phyloP scores from a whole-genome alignment of 169 alveolate species.

The Pseudocohnilembus persalinus region DNA sequence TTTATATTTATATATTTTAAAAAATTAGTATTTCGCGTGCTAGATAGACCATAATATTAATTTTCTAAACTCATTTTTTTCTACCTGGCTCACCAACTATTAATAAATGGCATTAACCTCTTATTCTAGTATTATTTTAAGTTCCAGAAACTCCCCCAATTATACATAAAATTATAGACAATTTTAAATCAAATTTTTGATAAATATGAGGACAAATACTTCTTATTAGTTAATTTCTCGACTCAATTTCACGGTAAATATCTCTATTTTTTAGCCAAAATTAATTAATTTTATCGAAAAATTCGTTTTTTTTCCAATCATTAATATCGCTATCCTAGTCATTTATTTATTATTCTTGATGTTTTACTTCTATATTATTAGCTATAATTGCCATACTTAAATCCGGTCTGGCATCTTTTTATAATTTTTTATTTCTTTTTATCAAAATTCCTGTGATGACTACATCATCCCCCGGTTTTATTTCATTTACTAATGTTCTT shows the following conservation, averaged over 20 bases:
- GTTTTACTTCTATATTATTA: conserved; percentile 33
- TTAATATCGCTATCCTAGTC: conserved; percentile 10
- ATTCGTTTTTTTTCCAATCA: conserved; percentile 42
- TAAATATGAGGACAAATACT: conserved; percentile 54
- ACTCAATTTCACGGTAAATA: conserved; percentile 28
- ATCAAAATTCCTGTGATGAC: conserved; percentile 56
- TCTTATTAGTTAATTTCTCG: conserved; percentile 43
- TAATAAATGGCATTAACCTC: conserved; percentile 67
- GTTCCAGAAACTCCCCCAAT: conserved; percentile 66
- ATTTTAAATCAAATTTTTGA: conserved; percentile 55
- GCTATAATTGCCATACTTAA: conserved; percentile 52
- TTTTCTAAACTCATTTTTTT: too few relatives aligned
- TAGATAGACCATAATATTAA: too few relatives aligned
- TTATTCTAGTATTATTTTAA: conserved; percentile 49
- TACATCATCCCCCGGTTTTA: conserved; percentile 73
- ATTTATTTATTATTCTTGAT: not conserved
- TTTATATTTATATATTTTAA: too few relatives aligned
- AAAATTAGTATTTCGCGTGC: too few relatives aligned
- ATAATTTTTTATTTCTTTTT: conserved; percentile 55
- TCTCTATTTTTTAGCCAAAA: not conserved
- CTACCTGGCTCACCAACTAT: conserved; percentile 70
- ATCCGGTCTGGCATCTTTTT: conserved; percentile 48
- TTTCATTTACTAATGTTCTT: conserved; percentile 42
- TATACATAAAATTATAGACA: conserved; percentile 52
- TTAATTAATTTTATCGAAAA: not conserved